phyloP scores from a whole-genome alignment of 805 yeast genomes.

The Myxozyma geophila region DNA sequence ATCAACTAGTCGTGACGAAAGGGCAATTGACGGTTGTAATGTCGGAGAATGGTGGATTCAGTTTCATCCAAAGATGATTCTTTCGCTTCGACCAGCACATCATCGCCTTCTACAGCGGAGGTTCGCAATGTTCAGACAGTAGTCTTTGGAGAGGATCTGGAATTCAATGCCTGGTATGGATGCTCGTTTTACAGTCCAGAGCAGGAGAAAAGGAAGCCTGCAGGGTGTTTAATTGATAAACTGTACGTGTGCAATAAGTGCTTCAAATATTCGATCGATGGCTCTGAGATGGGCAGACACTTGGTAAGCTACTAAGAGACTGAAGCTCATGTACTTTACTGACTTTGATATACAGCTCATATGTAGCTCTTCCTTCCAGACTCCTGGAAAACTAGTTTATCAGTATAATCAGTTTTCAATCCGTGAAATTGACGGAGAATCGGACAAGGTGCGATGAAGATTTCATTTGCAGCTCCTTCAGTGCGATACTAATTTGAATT shows the following conservation, averaged over 20 bases:
- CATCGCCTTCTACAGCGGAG: conserved; percentile 8
- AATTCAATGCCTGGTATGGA: conserved; percentile 86
- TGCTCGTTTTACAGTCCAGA: conserved; percentile 51
- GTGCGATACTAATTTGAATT: not conserved
- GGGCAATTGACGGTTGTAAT: not conserved
- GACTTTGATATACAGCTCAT: conserved; percentile 40
- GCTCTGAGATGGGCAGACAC: conserved; percentile 57
- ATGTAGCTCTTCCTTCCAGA: conserved; percentile 36
- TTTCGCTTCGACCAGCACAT: not conserved
- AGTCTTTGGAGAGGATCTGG: conserved; percentile 62
- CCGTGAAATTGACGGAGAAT: conserved; percentile 67
- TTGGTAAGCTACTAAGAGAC: conserved; percentile 16
- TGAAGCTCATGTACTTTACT: not conserved
- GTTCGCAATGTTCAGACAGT: conserved; percentile 62
- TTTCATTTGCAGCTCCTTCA: not conserved
- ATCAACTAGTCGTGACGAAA: too few relatives aligned
- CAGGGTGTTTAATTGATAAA: conserved; percentile 35
- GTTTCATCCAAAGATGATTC: conserved; percentile 6
- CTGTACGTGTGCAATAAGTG: conserved; percentile 80
- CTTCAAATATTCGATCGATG: conserved; percentile 72
- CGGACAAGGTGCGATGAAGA: conserved; percentile 46
- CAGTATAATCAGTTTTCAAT: conserved; percentile 61
- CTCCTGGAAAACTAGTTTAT: conserved; percentile 74
- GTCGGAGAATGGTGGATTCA: conserved; percentile 13
- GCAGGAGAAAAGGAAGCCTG: conserved; percentile 5